phyloP scores from a whole-genome alignment of 2,329 filamentous ascomycete genomes.

The Incumbomyces lentus region DNA sequence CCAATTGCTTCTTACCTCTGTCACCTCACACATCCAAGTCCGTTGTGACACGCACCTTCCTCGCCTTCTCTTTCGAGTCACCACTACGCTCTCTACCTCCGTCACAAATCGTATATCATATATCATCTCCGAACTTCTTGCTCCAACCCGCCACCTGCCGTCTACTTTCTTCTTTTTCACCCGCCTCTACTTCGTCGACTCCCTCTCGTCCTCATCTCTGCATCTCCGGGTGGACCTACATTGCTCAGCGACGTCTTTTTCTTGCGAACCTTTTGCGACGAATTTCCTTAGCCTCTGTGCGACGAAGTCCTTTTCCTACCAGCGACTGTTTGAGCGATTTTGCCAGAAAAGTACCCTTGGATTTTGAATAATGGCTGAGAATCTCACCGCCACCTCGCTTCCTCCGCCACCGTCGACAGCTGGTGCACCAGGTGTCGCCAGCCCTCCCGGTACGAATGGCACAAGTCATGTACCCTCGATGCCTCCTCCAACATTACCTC shows the following conservation, averaged over 20 bases:
- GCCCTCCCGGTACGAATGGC: conserved; percentile 58
- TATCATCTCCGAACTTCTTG: not conserved
- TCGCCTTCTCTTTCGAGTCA: conserved; percentile 3
- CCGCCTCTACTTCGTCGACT: not conserved
- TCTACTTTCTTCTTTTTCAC: conserved; percentile 1
- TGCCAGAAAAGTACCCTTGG: conserved; percentile 2
- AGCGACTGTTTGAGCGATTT: conserved; percentile 6
- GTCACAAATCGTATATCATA: not conserved
- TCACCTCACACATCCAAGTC: conserved; percentile 17
- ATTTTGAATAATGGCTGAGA: conserved; percentile 59
- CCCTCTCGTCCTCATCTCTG: not conserved
- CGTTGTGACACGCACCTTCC: conserved; percentile 16
- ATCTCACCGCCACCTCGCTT: conserved; percentile 51
- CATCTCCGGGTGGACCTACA: conserved; percentile 5
- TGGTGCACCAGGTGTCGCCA: conserved; percentile 64
- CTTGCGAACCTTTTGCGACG: conserved; percentile 6
- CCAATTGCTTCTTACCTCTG: conserved; percentile 3
- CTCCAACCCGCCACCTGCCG: not conserved
- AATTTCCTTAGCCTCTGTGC: conserved; percentile 8
- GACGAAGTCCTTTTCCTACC: not conserved
- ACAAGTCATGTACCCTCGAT: conserved; percentile 47
- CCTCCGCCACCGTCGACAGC: conserved; percentile 60
- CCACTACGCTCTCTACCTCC: not conserved
- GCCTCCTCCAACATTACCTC: conserved; percentile 78
- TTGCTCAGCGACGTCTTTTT: conserved; percentile 4